Base-by-base conservation (phyloP, 768 basidiomycete species). In the Boletus bicolor region DNA sequence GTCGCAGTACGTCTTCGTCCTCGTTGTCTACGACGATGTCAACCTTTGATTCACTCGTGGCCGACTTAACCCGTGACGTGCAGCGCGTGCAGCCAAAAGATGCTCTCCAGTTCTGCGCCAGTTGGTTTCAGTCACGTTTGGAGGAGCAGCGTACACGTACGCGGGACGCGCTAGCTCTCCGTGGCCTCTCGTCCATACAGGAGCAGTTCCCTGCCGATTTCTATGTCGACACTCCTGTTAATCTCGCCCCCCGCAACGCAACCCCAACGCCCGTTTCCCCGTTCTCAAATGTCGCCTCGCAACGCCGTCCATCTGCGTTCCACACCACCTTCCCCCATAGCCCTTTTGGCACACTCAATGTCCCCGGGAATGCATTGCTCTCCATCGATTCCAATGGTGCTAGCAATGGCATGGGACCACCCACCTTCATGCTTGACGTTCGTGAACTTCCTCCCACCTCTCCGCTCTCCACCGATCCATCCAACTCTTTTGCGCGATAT, bases 91-190 rank as follows among this genome's bases (percentile, higher is more conserved):
- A 93, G 70, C 94, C 96, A 21, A 85, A 83, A 64, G 96, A 98
- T 68, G 84, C 87, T 5, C 85, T 97, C 44, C 96, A 98, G 73
- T 93, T 89, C 72, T 91, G 89, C 65, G 86, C 95, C 45, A 93
- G 86, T 65, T 98, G 94, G 94, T 98, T 98, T 74, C 90, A 94
- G 69, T 80, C 82, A 58, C 83, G 91, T 53, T 78, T 95, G 48
- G 89, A 93, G 60, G 89, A 93, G 67, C 93, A 95, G 67, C 81
- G 93, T 53, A 79, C 82, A 43, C 82, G 87, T 59, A 83, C 82
- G 24, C 80, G 91, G 60, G 84, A 90, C 75, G 71, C 80, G 64
- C 59, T 69, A 9, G 70, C 81, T 2, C 81, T 79, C 48, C 81
- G 81, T 47, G 71, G 78, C 39, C 72, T 75, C 53, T 78, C 83